phyloP scores from a whole-genome alignment of 257 asterid species.

The Primulina eburnea region DNA sequence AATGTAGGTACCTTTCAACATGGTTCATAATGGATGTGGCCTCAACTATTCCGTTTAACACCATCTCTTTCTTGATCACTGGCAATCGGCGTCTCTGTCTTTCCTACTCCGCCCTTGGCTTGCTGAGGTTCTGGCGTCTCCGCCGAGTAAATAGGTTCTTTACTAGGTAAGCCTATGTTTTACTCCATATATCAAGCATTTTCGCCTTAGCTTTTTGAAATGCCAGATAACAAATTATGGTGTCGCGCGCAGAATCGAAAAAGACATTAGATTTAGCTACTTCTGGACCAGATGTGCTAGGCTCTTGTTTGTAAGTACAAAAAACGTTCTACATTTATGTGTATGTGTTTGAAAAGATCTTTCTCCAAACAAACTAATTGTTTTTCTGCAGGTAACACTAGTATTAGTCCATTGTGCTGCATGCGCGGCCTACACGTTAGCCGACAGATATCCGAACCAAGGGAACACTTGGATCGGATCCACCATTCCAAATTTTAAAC shows the following conservation, averaged over 20 bases:
- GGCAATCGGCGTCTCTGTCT: slow-evolving; percentile 56
- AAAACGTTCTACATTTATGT: not conserved
- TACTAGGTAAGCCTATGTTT: slow-evolving; percentile 50
- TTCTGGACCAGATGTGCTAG: slow-evolving; percentile 93
- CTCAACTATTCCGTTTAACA: slow-evolving; percentile 82
- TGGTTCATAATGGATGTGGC: slow-evolving; percentile 97
- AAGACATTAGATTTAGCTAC: slow-evolving; percentile 89
- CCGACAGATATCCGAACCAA: slow-evolving; percentile 63
- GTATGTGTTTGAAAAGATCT: too few relatives aligned
- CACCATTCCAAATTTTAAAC: slow-evolving; percentile 56
- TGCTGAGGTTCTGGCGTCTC: slow-evolving; percentile 95
- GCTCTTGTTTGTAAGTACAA: slow-evolving; percentile 70
- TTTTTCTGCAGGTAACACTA: slow-evolving; percentile 57
- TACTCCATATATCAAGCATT: not conserved
- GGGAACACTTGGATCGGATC: slow-evolving; percentile 82
- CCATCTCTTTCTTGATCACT: slow-evolving; percentile 49
- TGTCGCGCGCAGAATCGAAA: slow-evolving; percentile 75
- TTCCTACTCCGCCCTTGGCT: slow-evolving; percentile 63
- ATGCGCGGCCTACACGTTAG: slow-evolving; percentile 72
- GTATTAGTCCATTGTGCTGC: slow-evolving; percentile 82
- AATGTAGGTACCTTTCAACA: slow-evolving; percentile 62
- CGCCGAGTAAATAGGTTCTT: slow-evolving; percentile 75
- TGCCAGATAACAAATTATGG: not conserved
- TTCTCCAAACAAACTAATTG: not conserved
- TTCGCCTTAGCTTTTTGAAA: too few relatives aligned